Evolutionary conservation across 352 stramenopile genomes (phyloP), one percentile per base, ranked within the genome.

Genomic region (Aphanomyces cochlioides): DNA sequence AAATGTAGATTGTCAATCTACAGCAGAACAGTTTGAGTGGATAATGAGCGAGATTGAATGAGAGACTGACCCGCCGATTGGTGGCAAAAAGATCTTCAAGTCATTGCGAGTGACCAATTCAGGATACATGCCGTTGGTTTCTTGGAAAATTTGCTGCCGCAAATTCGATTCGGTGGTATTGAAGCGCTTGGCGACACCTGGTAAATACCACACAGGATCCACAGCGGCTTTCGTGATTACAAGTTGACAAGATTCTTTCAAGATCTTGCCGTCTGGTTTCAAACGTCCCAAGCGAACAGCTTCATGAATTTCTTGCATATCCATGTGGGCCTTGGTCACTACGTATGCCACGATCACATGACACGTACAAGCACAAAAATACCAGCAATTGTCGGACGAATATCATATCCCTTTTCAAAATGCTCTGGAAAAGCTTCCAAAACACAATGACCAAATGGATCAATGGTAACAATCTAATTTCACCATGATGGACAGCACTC

Each of bases 91-190:
- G 3, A 99, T 88, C 77, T 99, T 99, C 64, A 99, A 88, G 74
- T 99, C 97, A 19, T 95, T 97, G 57, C 97, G 85, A 13, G 97
- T 99, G 68, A 99, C 96, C 6, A 99, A 78, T 80, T 99, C 97
- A 4, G 97, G 97, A 78, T 99, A 99, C 97, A 99, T 99, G 73
- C 97, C 97, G 79, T 99, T 99, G 43, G 97, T 99, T 83, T 99
- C 97, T 64, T 97, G 91, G 82, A 99, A 99, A 60, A 99, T 98
- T 47, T 95, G 89, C 76, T 99, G 92, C 45, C 97, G 93, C 45
- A 99, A 79, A 72, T 97, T 89, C 5, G 81, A 75, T 76, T 99
- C 97, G 2, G 93, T 97, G 63, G 93, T 98, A 77, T 97, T 97
- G 78, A 99, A 99, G 64, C 97, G 94, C 74, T 98, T 95, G 54